Base-by-base conservation (phyloP, 257 asterid species). In the Cinchona pubescens region DNA sequence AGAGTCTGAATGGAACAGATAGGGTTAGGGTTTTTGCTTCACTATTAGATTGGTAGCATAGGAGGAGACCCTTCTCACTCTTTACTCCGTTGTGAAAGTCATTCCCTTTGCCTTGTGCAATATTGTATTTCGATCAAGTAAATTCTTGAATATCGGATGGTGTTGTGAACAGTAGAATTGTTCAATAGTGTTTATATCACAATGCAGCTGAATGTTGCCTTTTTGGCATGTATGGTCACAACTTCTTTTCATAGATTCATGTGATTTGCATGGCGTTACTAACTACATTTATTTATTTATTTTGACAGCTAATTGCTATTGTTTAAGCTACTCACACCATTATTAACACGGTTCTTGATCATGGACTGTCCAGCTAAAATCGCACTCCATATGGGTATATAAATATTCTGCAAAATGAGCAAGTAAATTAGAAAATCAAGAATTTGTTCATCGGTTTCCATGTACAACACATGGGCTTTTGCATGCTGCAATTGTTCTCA, bases 1-100 rank as follows among this genome's bases (percentile, higher is more conserved):
- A 7, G 97, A 92, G 45, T 83, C 71, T 72, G 98, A 94, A 82
- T 94, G 98, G 98, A 90, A 75, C 86, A 80, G 96, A 83, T 94
- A 89, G 70, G 73, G 53, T 49, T 16, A n/a, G 35, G 23, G 5
- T 53, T 51, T 35, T 62, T 49, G 80, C 65, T 42, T 71, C 78
- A 55, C 61, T 30, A 37, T 15, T 55, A 49, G 74, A 67, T 75
- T 77, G 55, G 70, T 79, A 83, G 75, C 29, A 35, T 76, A 59
- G 37, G 64, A 53, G 30, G 53, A 46, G 14, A 15, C 30, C 34
- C 49, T 63, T 63, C 35, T 23, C 46, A 8, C 69, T 11, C 38
- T 72, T 56, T 43, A 58, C 11, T 16, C 19, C 23, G 19, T 34
- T 23, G n/a, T 12, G 18, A 37, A 37, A 23, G 40, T 27, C 42